phyloP scores from a whole-genome alignment of 768 basidiomycete species.

The Tylopilus felleus region DNA sequence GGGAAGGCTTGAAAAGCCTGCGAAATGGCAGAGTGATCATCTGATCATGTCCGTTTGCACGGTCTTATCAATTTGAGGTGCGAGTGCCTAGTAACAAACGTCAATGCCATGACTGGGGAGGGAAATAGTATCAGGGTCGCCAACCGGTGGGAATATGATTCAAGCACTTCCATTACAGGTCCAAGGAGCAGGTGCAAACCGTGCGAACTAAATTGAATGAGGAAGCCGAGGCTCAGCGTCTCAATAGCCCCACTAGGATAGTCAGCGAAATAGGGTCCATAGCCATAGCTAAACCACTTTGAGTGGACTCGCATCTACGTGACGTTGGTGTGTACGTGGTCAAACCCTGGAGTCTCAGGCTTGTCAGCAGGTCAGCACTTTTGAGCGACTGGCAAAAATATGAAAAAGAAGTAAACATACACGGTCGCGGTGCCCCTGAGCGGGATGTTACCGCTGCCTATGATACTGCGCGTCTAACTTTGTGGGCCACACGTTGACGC shows the following conservation, averaged over 20 bases:
- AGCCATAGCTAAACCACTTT: no score
- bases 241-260: no score
- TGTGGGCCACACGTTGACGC: no score
- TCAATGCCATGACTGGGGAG: background rate
- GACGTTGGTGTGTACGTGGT: background rate
- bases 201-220: background rate
- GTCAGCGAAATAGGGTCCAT: no score
- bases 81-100: background rate
- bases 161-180: background rate
- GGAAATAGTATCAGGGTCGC: slow-evolving; percentile 4
- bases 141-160: slow-evolving; percentile 6
- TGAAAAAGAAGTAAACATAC: no score
- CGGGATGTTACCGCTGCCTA: no score
- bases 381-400: background rate
- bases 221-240: background rate
- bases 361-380: slow-evolving; percentile 7
- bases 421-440: no score
- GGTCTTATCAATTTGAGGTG: slow-evolving; percentile 7
- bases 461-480: no score
- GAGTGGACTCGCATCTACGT: background rate
- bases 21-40: slow-evolving; percentile 3
- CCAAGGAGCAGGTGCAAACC: background rate
- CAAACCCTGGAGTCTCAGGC: slow-evolving; percentile 7
- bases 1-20: background rate
- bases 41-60: background rate